Conservation (phyloP, 345 rosid species). For the Erucastrum elatum region DNA sequence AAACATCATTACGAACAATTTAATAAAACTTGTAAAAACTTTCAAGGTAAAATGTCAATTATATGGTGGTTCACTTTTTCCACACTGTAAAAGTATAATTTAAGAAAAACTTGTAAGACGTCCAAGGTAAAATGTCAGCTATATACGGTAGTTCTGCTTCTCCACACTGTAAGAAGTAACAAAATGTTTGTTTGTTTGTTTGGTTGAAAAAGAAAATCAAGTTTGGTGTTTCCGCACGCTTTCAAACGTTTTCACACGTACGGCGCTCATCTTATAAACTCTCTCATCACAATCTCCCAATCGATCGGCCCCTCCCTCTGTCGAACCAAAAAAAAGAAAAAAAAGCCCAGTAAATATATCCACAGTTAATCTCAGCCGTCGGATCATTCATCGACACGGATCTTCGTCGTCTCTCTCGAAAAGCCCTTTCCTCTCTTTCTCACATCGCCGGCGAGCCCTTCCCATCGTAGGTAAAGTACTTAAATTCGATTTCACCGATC, state of each 20-base stretch:
- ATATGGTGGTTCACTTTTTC: neutral
- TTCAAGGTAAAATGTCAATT: slow-evolving; percentile 11
- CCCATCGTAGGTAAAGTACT: slow-evolving; percentile 34
- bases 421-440: slow-evolving; percentile 18
- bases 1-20: neutral
- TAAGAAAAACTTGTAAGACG: neutral
- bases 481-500: neutral
- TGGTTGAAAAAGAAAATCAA: neutral
- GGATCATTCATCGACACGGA: slow-evolving; percentile 13
- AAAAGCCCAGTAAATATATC: slow-evolving; percentile 20
- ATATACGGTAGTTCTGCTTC: neutral
- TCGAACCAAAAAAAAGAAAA: neutral
- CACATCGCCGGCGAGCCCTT: slow-evolving; percentile 29
- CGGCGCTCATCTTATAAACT: slow-evolving; percentile 18
- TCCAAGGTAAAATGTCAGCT: slow-evolving; percentile 4
- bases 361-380: slow-evolving; percentile 34
- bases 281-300: neutral
- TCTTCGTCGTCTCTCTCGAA: slow-evolving; percentile 26
- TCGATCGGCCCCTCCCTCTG: slow-evolving; percentile 12
- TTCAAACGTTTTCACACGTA: slow-evolving; percentile 4
- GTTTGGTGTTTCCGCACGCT: slow-evolving; percentile 21
- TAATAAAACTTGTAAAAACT: neutral
- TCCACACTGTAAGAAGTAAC: neutral
- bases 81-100: neutral
- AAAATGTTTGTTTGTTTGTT: neutral